Evolutionary conservation across 371 early-diverging fungal genomes (phyloP).

Genomic region (Fennellomyces sp.): DNA sequence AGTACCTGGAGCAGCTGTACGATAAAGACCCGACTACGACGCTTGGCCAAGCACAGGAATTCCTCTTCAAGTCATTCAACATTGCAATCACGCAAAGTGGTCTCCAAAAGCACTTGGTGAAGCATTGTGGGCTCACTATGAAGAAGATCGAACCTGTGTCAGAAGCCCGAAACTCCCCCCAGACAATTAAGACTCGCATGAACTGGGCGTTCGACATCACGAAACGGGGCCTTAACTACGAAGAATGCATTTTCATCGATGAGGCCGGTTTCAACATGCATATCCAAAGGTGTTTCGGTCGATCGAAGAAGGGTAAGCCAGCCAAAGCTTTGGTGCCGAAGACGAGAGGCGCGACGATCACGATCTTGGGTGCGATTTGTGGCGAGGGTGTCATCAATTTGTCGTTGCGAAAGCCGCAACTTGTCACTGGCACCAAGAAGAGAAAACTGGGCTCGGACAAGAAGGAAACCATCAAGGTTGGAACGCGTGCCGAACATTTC

Average conservation of each 20-base stretch:
- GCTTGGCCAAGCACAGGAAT: constrained; percentile 6
- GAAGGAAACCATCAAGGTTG: background rate
- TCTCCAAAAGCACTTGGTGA: constrained; percentile 15
- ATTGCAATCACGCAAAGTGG: constrained; percentile 8
- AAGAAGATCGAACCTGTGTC: constrained; percentile 25
- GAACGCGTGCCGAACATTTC: constrained; percentile 11
- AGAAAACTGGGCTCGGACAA: no score
- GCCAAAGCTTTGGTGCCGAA: constrained; percentile 2
- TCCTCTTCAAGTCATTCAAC: background rate
- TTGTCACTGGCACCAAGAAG: no score
- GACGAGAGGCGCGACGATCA: background rate
- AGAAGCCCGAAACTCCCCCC: no score
- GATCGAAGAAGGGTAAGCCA: constrained; percentile 12
- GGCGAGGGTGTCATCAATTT: constrained; percentile 7
- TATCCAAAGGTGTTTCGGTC: constrained; percentile 5
- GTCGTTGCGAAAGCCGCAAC: constrained; percentile 7
- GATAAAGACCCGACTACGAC: constrained; percentile 4
- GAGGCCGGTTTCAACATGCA: constrained; percentile 19
- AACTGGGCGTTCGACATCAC: no score
- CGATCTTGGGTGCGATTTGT: constrained; percentile 13
- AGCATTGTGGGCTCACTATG: constrained; percentile 14
- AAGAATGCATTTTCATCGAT: constrained; percentile 14
- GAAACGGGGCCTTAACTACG: no score
- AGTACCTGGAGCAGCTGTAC: background rate
- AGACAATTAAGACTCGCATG: no score